Evolutionary conservation across 768 basidiomycete genomes (phyloP).

Genomic region (Tricholoma hemisulphureum): DNA sequence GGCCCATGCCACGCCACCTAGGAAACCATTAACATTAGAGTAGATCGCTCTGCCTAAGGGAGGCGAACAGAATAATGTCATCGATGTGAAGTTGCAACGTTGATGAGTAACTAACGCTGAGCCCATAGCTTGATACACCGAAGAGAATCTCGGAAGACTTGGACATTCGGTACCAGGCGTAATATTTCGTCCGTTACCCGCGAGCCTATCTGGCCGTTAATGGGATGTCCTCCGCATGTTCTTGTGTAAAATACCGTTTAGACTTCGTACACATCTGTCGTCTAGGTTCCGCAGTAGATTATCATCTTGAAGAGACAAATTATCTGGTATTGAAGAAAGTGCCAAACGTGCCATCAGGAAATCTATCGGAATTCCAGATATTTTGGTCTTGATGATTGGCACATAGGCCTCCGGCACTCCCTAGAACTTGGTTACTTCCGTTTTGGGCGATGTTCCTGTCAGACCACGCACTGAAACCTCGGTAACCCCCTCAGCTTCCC

Average conservation of each 20-base stretch:
- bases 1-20: slow-evolving; percentile 98
- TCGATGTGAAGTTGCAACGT: neutral
- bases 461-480: slow-evolving; percentile 79
- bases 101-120: slow-evolving; percentile 59
- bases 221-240: neutral
- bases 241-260: slow-evolving; percentile 61
- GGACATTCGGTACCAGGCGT: slow-evolving; percentile 89
- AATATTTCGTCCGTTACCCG: slow-evolving; percentile 95
- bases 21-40: slow-evolving; percentile 96
- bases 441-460: neutral
- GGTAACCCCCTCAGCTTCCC: slow-evolving; percentile 74
- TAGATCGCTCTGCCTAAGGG: slow-evolving; percentile 87
- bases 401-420: slow-evolving; percentile 97
- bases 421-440: slow-evolving; percentile 39
- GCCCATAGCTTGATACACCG: slow-evolving; percentile 99
- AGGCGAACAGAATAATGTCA: slow-evolving; percentile 1
- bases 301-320: slow-evolving; percentile 86
- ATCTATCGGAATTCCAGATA: slow-evolving; percentile 91
- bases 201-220: slow-evolving; percentile 57
- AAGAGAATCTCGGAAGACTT: slow-evolving; percentile 91
- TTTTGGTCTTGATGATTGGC: slow-evolving; percentile 89
- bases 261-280: slow-evolving; percentile 91
- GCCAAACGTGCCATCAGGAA: slow-evolving; percentile 90
- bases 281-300: slow-evolving; percentile 90
- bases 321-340: slow-evolving; percentile 86